phyloP scores from a whole-genome alignment of 2,329 filamentous ascomycete species.

The Trichothecium roseum region DNA sequence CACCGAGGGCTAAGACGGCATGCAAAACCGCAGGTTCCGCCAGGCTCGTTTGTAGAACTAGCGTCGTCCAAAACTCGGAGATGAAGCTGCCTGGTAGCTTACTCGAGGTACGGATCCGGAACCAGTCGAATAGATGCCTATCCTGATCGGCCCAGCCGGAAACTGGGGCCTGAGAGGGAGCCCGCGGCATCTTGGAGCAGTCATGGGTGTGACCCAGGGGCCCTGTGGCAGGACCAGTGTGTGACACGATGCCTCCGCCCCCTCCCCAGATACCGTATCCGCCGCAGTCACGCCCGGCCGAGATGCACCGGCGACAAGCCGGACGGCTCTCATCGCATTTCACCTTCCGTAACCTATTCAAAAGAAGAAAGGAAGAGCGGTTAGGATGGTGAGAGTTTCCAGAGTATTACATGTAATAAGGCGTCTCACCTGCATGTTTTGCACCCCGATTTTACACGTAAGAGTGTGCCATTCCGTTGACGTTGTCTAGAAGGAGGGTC shows the following conservation, averaged over 20 bases:
- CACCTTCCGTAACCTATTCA: slow-evolving; percentile 11
- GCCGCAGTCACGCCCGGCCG: slow-evolving; percentile 13
- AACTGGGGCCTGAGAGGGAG: neutral
- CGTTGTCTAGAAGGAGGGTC: neutral
- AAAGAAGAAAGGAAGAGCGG: too few relatives aligned
- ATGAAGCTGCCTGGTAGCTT: slow-evolving; percentile 25
- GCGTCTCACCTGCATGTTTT: slow-evolving; percentile 14
- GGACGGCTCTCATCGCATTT: slow-evolving; percentile 22
- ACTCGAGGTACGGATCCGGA: slow-evolving; percentile 23
- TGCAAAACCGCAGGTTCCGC: slow-evolving; percentile 28
- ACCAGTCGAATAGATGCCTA: slow-evolving; percentile 28
- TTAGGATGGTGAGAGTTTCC: neutral
- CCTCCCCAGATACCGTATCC: slow-evolving; percentile 19
- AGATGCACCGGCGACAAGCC: slow-evolving; percentile 14
- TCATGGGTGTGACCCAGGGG: neutral
- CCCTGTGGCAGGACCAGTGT: slow-evolving; percentile 8
- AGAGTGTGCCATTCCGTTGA: neutral
- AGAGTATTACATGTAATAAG: neutral
- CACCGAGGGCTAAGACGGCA: slow-evolving; percentile 25
- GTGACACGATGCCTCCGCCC: slow-evolving; percentile 9
- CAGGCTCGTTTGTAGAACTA: slow-evolving; percentile 24
- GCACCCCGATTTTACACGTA: slow-evolving; percentile 13
- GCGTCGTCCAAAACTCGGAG: slow-evolving; percentile 25
- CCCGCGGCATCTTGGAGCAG: neutral
- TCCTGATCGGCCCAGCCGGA: slow-evolving; percentile 16